These are phyloP conservation scores for Trametes cingulata DNA, from an alignment of 768 basidiomycete species.

Conservation along the genomic window DNA sequence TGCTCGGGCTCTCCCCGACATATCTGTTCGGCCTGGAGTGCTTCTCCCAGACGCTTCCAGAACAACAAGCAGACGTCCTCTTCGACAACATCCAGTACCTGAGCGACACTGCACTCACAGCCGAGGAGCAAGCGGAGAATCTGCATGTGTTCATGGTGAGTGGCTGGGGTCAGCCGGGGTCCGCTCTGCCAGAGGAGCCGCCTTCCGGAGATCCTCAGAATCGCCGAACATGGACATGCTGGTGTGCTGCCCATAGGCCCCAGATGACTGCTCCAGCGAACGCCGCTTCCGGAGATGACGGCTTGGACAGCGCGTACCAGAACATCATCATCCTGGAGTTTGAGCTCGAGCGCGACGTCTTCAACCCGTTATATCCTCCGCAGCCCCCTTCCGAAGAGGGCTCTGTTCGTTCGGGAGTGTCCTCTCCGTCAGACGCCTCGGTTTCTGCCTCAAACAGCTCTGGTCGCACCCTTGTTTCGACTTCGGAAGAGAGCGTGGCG, in stretches of 20 bases:
- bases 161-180: conserved; percentile 71
- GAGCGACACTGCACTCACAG: conserved; percentile 45
- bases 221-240: conserved; percentile 61
- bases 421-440: conserved; percentile 30
- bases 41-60: conserved; percentile 69
- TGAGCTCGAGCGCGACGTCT: conserved; percentile 67
- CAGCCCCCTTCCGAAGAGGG: background rate
- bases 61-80: conserved; percentile 62
- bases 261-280: conserved; percentile 30
- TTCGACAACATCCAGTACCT: conserved; percentile 77
- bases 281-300: background rate
- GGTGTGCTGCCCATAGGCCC: conserved; percentile 67
- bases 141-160: conserved; percentile 70
- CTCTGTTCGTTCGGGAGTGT: conserved; percentile 25
- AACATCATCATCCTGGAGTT: conserved; percentile 73
- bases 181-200: conserved; percentile 34
- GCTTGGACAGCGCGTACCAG: conserved; percentile 10
- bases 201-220: conserved; percentile 31
- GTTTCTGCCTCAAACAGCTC: conserved; percentile 25
- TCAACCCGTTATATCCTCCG: conserved; percentile 71
- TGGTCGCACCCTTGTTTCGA: conserved; percentile 29
- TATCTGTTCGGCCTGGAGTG: conserved; percentile 73
- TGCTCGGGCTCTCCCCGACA: conserved; percentile 71
- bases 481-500: conserved; percentile 13
- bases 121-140: conserved; percentile 45